Conservation (phyloP, 2,329 filamentous ascomycete species). For the Aspergillus floridensis region DNA sequence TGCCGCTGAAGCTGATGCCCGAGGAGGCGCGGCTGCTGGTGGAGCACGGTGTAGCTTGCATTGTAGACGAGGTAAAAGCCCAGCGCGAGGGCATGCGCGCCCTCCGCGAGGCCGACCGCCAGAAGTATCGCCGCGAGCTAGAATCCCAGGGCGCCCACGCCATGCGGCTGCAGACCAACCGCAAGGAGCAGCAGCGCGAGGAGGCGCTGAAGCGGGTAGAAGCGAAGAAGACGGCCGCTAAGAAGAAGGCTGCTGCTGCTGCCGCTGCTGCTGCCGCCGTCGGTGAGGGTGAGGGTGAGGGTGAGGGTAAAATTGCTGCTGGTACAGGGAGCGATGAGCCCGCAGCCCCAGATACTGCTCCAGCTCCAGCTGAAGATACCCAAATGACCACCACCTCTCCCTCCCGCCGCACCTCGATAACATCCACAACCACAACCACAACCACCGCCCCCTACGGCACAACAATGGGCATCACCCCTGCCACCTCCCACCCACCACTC, state of each 20-base stretch:
- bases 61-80: conserved; percentile 73
- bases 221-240: conserved; percentile 32
- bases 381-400: neutral
- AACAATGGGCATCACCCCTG: conserved; percentile 47
- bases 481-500: conserved; percentile 50
- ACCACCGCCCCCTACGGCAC: conserved; percentile 17
- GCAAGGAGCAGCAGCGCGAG: conserved; percentile 51
- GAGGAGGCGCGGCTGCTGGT: conserved; percentile 85
- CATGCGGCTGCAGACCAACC: conserved; percentile 45
- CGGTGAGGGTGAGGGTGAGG: no score
- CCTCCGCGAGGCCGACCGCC: conserved; percentile 57
- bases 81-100: conserved; percentile 65
- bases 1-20: conserved; percentile 84
- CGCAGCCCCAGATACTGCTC: conserved; percentile 18
- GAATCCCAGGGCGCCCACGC: conserved; percentile 55
- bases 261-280: conserved; percentile 13
- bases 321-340: conserved; percentile 17
- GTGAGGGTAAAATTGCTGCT: no score
- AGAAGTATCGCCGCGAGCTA: conserved; percentile 59
- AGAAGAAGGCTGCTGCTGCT: conserved; percentile 7
- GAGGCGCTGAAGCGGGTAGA: conserved; percentile 51
- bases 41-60: conserved; percentile 70
- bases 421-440: conserved; percentile 7
- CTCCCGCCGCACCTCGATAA: conserved; percentile 16
- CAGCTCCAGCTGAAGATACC: neutral